phyloP scores from a whole-genome alignment of 129 eudicot genomes.

The Tagetes erecta region DNA sequence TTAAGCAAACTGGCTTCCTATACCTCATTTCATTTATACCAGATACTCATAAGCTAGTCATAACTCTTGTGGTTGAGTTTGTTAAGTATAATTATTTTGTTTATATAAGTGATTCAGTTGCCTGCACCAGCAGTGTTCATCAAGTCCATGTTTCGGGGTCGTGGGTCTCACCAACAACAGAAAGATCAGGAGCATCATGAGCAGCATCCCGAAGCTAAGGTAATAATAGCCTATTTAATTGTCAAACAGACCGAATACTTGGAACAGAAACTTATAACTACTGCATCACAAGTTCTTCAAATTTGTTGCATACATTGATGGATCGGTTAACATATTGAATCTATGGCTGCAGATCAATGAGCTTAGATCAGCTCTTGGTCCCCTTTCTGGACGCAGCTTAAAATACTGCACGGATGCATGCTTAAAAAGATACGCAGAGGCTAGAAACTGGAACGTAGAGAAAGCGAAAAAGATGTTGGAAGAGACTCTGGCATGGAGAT shows the following conservation, averaged over 20 bases:
- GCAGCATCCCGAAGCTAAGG: conserved; percentile 51
- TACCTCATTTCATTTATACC: not conserved
- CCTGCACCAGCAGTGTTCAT: not conserved
- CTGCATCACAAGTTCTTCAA: not conserved
- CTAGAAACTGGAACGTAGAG: conserved; percentile 80
- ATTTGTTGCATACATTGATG: conserved; percentile 7
- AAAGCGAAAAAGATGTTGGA: conserved; percentile 82
- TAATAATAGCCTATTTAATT: too few species aligned
- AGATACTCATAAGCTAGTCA: not conserved
- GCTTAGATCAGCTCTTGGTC: conserved; percentile 60
- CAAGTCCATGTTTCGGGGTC: conserved; percentile 54
- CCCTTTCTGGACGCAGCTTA: conserved; percentile 48
- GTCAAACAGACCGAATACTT: not conserved
- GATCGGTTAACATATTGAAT: conserved; percentile 1
- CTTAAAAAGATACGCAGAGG: conserved; percentile 71
- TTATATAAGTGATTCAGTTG: conserved; percentile 13
- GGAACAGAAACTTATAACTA: not conserved
- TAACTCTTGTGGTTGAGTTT: conserved; percentile 3
- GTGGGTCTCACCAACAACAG: conserved; percentile 41
- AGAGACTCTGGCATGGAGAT: conserved; percentile 74
- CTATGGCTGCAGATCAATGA: conserved; percentile 48
- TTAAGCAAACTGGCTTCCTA: not conserved
- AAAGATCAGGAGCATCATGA: conserved; percentile 50
- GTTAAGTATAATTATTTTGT: conserved; percentile 24
- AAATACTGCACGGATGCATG: conserved; percentile 69